These are phyloP conservation scores for Scheffersomyces cryptocercus DNA, from an alignment of 1,139 yeast species.

Conservation along the genomic window DNA sequence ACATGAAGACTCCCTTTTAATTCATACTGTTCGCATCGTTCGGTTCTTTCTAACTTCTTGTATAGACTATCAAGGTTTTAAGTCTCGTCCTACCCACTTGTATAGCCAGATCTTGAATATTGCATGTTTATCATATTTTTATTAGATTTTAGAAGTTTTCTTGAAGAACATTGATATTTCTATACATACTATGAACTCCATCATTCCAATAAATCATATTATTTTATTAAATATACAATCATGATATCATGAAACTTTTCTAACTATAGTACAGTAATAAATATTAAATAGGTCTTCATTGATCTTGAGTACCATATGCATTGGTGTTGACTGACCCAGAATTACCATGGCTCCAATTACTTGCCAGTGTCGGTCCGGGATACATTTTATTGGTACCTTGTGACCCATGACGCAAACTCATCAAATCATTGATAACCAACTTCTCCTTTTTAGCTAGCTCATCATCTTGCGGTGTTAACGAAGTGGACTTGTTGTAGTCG, in stretches of 20 bases:
- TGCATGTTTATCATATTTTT: too few relatives aligned
- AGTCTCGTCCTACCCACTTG: too few relatives aligned
- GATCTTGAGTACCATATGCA: neutral
- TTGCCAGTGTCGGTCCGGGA: neutral
- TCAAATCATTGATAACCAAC: slow-evolving; percentile 37
- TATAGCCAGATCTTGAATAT: too few relatives aligned
- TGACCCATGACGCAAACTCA: slow-evolving; percentile 21
- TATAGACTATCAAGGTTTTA: too few relatives aligned
- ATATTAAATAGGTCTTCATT: neutral
- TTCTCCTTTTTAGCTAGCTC: slow-evolving; percentile 34
- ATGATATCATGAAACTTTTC: neutral
- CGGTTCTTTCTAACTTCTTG: too few relatives aligned
- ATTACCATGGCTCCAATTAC: neutral
- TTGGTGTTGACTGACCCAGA: neutral
- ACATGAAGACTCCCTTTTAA: too few relatives aligned
- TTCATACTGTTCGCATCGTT: too few relatives aligned
- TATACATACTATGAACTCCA: too few relatives aligned
- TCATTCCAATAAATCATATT: too few relatives aligned
- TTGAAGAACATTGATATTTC: too few relatives aligned
- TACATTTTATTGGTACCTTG: neutral
- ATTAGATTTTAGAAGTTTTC: too few relatives aligned
- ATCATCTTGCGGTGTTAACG: slow-evolving; percentile 13
- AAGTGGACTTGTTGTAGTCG: slow-evolving; percentile 16
- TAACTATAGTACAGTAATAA: neutral
- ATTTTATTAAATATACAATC: too few relatives aligned